Evolutionary conservation across 805 yeast genomes (phyloP), one percentile per base, ranked within the genome.

Genomic region (Starmerella geochares): DNA sequence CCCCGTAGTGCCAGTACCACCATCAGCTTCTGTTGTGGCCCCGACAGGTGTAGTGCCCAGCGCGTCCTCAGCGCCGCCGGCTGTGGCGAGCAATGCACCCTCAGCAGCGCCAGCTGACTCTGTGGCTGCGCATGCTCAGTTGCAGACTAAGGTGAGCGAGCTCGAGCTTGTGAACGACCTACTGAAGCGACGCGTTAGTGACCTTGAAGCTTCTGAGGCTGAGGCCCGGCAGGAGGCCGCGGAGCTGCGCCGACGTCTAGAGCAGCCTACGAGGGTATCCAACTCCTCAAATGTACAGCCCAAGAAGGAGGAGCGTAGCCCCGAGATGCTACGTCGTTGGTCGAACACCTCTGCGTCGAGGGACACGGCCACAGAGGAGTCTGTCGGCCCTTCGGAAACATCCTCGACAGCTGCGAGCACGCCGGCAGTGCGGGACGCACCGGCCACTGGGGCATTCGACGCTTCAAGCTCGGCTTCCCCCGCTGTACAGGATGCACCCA

Each of bases 101-200:
- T 27, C 33, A 23, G 19, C 38, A 4, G 24, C 47, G 29, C 20
- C 41, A 14, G 21, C 9, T 3, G 39, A 23, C 13, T 17, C 27
- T 28, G 42, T 37, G 10, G 43, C 25, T 9, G 33, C 39, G n/a
- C 35, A 17, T 19, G 68, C 69, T 29, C 69, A 65, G 47, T 67
- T 88, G 54, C 77, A 78, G 55, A 85, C 95, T 0, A 73, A 94
- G 51, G 85, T 88, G 20, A 78, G 83, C 11, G 97, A 90, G 64
- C 73, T 90, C 54, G 97, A 90, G 64, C 71, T 88, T 38, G 95
- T 90, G 36, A 88, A 87, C 60, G 96, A 88, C 62, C 69, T 90
- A 51, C 85, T 86, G 69, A 77, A 85, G 58, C 77, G 90, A 6
- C 77, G 94, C 57, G 85, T 90, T 39, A 71, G 76, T 64, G 95